Evolutionary conservation across 805 yeast species (phyloP).

Genomic region (Myxozyma sirexii): DNA sequence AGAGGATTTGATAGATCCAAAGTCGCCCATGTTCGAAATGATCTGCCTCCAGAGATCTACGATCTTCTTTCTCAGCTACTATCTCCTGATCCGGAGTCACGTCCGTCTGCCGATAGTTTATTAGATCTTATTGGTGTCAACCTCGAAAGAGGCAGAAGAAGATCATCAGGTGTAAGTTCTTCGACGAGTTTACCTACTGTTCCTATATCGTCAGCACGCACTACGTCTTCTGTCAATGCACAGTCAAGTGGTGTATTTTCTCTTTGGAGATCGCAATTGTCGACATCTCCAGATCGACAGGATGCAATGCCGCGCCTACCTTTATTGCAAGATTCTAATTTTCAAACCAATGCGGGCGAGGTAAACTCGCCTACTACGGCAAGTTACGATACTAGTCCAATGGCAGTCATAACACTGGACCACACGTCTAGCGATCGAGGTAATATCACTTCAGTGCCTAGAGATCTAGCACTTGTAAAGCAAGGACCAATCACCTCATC

Average conservation of each 20-base stretch:
- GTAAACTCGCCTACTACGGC: background rate
- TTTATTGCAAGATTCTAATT: background rate
- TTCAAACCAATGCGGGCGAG: background rate
- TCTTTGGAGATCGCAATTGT: conserved; percentile 9
- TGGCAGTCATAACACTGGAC: background rate
- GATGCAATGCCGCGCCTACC: background rate
- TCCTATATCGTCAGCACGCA: background rate
- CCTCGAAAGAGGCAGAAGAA: conserved; percentile 4
- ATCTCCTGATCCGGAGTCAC: conserved; percentile 42
- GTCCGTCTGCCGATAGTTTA: conserved; percentile 52
- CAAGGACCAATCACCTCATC: background rate
- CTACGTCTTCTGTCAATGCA: background rate
- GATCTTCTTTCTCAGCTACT: conserved; percentile 49
- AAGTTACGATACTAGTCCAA: background rate
- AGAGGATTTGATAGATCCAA: conserved; percentile 40
- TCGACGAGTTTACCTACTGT: background rate
- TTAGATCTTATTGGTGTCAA: conserved; percentile 39
- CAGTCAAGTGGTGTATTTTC: conserved; percentile 3
- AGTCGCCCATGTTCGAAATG: conserved; percentile 34
- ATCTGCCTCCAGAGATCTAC: conserved; percentile 41
- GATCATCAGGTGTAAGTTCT: conserved; percentile 1
- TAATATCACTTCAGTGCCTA: background rate
- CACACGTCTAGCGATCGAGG: background rate
- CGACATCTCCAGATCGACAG: background rate
- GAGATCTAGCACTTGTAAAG: background rate